Evolutionary conservation across 805 yeast species (phyloP), one percentile per base, ranked within the genome.

Genomic region (Ogataea pignaliae): DNA sequence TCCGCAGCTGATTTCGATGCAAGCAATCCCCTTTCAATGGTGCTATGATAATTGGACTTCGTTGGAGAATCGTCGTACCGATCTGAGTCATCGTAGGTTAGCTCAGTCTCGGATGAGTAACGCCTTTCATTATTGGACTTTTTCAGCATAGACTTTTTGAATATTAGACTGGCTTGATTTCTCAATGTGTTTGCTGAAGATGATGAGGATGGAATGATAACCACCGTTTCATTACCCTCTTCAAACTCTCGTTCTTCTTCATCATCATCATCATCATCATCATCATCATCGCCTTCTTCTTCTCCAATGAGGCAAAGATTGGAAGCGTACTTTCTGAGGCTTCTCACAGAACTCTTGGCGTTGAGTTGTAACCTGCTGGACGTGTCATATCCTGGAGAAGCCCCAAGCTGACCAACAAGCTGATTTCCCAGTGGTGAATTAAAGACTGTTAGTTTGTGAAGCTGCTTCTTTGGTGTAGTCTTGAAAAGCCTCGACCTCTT

Each of bases 401-500:
- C 29, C 34, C 13, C 14, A 12, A 9, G 14, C 14, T n/a, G 13
- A 6, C 21, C 28, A 15, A 26, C 40, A 21, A 7, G 4, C 26
- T 21, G 26, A 15, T 34, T 47, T 8, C 37, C 40, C 16, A 40
- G 37, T 8, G 60, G 60, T 9, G 60, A 56, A 28, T 47, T 51
- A 40, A 56, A 56, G 10, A 42, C 52, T 0, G 60, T 53, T 7
- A 61, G 39, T 40, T 44, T 57, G 29, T 60, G 51, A 8, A 61
- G 34, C 38, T 56, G 62, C 21, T 51, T 55, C 21, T 42, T 50
- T 12, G 64, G 62, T 2, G 61, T 50, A n/a, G 52, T 43, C 33
- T 53, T 52, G 44, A 59, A 53, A n/a, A 52, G 41, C 26, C 46
- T 52, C 3, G 63, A 59, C 32, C 46, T 53, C 44, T 55, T 59